These are phyloP conservation scores for Plasmodium inui DNA, from an alignment of 169 alveolate species.

Conservation along the genomic window DNA sequence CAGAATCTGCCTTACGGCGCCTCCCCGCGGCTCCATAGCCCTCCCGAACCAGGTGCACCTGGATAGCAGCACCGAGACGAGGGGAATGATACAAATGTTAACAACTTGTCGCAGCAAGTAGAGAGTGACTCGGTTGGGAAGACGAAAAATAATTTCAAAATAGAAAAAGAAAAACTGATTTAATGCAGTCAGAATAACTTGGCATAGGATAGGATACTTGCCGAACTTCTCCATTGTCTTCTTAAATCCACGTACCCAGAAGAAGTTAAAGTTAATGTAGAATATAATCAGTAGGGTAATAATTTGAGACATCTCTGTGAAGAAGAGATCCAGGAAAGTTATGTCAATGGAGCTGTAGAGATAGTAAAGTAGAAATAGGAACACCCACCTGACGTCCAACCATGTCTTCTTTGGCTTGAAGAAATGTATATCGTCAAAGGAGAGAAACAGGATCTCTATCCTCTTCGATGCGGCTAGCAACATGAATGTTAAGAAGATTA, in stretches of 20 bases:
- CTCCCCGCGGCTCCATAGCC: neutral
- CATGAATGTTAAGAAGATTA: conserved; percentile 28
- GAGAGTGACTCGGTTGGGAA: conserved; percentile 8
- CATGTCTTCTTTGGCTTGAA: neutral
- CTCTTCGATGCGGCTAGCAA: conserved; percentile 52
- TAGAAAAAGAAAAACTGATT: conserved; percentile 35
- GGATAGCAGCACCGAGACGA: conserved; percentile 2
- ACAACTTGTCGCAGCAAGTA: conserved; percentile 28
- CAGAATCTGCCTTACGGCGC: neutral
- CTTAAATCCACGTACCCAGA: conserved; percentile 58
- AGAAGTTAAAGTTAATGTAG: conserved; percentile 52
- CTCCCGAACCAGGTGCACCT: neutral
- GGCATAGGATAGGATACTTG: neutral
- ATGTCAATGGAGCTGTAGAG: conserved; percentile 23
- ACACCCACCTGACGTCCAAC: conserved; percentile 9
- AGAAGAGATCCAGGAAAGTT: neutral
- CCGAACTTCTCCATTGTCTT: conserved; percentile 50
- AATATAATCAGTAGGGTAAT: conserved; percentile 28
- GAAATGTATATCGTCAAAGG: conserved; percentile 19
- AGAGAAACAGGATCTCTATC: conserved; percentile 44
- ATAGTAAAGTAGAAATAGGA: conserved; percentile 20
- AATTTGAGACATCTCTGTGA: conserved; percentile 23
- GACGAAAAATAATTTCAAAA: conserved; percentile 18
- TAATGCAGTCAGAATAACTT: conserved; percentile 11
- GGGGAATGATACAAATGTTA: conserved; percentile 45